Base-by-base conservation (phyloP, 345 rosid species). In the Cardamine chenopodiifolia region DNA sequence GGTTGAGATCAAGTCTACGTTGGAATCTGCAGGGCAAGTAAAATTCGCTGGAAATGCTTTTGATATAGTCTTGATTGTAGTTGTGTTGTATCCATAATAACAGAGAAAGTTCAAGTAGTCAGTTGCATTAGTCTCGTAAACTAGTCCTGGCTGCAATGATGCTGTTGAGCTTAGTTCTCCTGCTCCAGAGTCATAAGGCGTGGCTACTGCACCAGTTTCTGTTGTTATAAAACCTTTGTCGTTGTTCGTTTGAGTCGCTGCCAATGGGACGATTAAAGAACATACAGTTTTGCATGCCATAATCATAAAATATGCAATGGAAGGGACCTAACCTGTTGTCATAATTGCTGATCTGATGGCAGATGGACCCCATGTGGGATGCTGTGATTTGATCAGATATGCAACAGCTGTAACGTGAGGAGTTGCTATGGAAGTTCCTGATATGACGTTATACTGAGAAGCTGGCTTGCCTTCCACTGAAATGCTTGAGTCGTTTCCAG, bases 381-480 rank as follows among this genome's bases (percentile, higher is more conserved):
- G 79, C 22, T 40, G 84, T 34, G 87, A 80, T 82, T 91, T 91
- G 23, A 91, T 78, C 2, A 72, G 62, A 0, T 91, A 88, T 26
- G 85, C 92, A 49, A 88, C 70, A 31, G 86, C 97, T 4, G 96
- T 78, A 47, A 89, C 91, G 6, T 91, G 96, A 5, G 95, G 96
- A 73, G 93, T 84, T 12, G 98, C 73, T 96, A 90, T 88, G 71
- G 98, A 90, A 63, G 96, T 88, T 75, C 97, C 98, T 3, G 96
- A 89, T 12, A 88, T 50, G 22, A 90, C 69, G 53, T 83, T 85
- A 79, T 71, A 90, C 19, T 59, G 72, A 17, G 80, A 84, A n/a
- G 85, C 78, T 0, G 64, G 70, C 79, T 83, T 85, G 29, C 86
- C 89, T 78, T 32, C 58, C 6, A 64, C 76, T 49, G 84, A 73